phyloP scores from a whole-genome alignment of 2,329 filamentous ascomycete genomes.

The Fusarium nisikadoi region DNA sequence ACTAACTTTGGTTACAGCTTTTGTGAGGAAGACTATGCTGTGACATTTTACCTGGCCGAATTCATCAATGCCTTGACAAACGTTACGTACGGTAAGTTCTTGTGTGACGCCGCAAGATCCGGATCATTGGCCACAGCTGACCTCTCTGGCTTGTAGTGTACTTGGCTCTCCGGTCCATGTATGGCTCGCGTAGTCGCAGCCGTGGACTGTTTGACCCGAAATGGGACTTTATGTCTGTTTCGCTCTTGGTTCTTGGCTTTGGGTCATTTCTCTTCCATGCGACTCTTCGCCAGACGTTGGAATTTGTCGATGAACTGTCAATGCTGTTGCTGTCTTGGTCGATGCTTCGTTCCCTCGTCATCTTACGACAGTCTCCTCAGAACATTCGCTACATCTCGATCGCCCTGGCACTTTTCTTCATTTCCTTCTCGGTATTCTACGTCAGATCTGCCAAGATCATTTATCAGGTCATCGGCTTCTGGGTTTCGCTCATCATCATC shows the following conservation, averaged over 20 bases:
- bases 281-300: slow-evolving; percentile 54
- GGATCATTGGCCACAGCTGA: slow-evolving; percentile 7
- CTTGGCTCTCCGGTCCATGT: slow-evolving; percentile 53
- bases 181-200: slow-evolving; percentile 45
- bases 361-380: slow-evolving; percentile 54
- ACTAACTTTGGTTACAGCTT: slow-evolving; percentile 46
- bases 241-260: slow-evolving; percentile 55
- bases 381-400: slow-evolving; percentile 49
- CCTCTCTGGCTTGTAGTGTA: slow-evolving; percentile 49
- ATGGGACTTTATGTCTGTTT: slow-evolving; percentile 55
- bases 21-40: slow-evolving; percentile 61
- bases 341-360: slow-evolving; percentile 62
- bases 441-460: slow-evolving; percentile 55
- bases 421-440: slow-evolving; percentile 56
- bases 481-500: slow-evolving; percentile 47
- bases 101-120: background rate
- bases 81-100: slow-evolving; percentile 54
- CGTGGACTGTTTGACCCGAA: slow-evolving; percentile 47
- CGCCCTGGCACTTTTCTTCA: slow-evolving; percentile 54
- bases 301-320: slow-evolving; percentile 66
- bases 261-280: slow-evolving; percentile 58
- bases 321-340: slow-evolving; percentile 66
- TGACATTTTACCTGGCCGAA: slow-evolving; percentile 56
- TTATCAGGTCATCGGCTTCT: slow-evolving; percentile 55
- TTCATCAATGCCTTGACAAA: slow-evolving; percentile 58